Base-by-base conservation (phyloP, 345 rosid genomes). In the Hirschfeldia incana region DNA sequence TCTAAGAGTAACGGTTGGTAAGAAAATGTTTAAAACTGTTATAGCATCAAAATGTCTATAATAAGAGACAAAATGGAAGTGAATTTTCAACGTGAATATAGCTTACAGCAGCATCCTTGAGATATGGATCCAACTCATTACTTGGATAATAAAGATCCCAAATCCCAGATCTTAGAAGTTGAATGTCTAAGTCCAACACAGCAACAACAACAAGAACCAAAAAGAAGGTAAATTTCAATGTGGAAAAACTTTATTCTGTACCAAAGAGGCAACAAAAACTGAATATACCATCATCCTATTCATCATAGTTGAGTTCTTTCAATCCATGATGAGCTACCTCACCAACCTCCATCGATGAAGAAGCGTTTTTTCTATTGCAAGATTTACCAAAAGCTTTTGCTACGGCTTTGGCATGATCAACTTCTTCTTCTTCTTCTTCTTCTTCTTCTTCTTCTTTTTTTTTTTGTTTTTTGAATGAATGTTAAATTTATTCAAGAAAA, bases 131-230 rank as follows among this genome's bases (percentile, higher is more conserved):
- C 91, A 87, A 79, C 34, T 86, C 88, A 87, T 95, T 95, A 81
- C 92, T 92, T 53, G 97, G 87, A 75, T 95, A 93, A 83, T 90
- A 95, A 77, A 89, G 88, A 83, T 91, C 94, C 29, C 94, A 95
- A 65, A 73, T 81, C 32, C 91, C 95, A 65, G 80, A 81, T 83
- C 92, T 86, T 71, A 95, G 92, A 12, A 93, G 77, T 77, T 91
- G 88, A 63, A 95, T 32, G 10, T 81, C 99, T 93, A 72, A 67
- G 17, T 32, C 71, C 70, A 87, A 73, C 75, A 34, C 49, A 10
- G 5, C 21, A 21, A 44, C 51, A 33, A 13, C 64, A 32, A 49
- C 55, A 33, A 55, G 13, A 32, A 58, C 16, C 30, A 83, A 53
- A 21, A 21, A 21, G 21, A 21, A 21, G 21, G 21, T 21, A 21